Percentiles rank a stretch among this genome's conserved stretches.
Evolutionary conservation across 2,329 filamentous ascomycete genomes (phyloP).

Genomic region (Stylonectria norvegica): DNA sequence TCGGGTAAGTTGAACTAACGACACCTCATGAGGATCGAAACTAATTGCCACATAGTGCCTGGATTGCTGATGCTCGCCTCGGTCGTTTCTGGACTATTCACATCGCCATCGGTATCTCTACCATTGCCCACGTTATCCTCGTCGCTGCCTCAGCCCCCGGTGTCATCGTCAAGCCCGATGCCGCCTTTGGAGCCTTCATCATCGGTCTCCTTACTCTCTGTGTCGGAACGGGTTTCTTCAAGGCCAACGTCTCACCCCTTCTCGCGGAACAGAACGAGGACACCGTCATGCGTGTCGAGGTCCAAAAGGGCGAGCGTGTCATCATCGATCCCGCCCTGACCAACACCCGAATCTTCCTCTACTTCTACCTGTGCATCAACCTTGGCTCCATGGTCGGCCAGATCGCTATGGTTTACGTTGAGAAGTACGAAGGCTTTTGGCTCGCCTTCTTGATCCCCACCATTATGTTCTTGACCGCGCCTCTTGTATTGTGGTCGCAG

Average conservation of each 20-base stretch:
- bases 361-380: slow-evolving; percentile 59
- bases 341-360: slow-evolving; percentile 65
- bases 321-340: slow-evolving; percentile 69
- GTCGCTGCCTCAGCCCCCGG: slow-evolving; percentile 61
- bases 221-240: slow-evolving; percentile 75
- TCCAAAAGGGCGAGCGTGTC: slow-evolving; percentile 59
- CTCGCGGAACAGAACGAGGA: slow-evolving; percentile 68
- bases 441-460: slow-evolving; percentile 67
- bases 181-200: slow-evolving; percentile 63
- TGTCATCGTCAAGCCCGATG: slow-evolving; percentile 56
- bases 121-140: slow-evolving; percentile 64
- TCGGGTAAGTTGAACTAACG: slow-evolving; percentile 40
- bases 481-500: slow-evolving; percentile 57
- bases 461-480: slow-evolving; percentile 59
- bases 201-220: slow-evolving; percentile 56
- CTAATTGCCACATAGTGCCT: slow-evolving; percentile 39
- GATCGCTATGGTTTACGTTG: slow-evolving; percentile 65
- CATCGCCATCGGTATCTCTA: slow-evolving; percentile 61
- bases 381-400: slow-evolving; percentile 59
- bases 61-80: slow-evolving; percentile 65
- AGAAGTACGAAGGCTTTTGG: slow-evolving; percentile 76
- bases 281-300: slow-evolving; percentile 54
- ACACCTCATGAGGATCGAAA: too few relatives aligned
- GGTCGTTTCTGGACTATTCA: slow-evolving; percentile 73
- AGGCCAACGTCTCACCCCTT: slow-evolving; percentile 71